Base-by-base conservation (phyloP, 768 basidiomycete species). In the Leucocoprinus sp. region DNA sequence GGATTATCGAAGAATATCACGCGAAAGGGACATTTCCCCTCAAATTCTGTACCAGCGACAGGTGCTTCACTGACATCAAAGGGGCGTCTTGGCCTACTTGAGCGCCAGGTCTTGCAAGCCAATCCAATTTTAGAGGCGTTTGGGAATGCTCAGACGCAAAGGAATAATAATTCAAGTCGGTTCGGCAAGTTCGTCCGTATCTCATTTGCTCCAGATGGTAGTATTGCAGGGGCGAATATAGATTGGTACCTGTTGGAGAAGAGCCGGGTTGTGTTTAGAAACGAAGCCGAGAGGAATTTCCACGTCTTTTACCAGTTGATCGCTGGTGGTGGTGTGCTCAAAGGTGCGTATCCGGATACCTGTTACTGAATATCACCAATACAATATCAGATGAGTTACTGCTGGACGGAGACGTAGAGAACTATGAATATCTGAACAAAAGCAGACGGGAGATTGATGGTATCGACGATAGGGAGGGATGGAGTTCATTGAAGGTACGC, bases 201-300 rank as follows among this genome's bases (percentile, higher is more conserved):
- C 50, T 86, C 84, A 58, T 99, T 99, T 64, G 79, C 89, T 1
- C 82, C 87, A 0, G 82, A 88, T 52, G 93, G 95, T 2, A 91
- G 90, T 53, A 99, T 99, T 47, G 87, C 93, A 0, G 96, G 96
- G 0, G 96, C 96, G 19, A 97, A 93, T 59, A 92, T 98, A 49
- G 93, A 99, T 61, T 98, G 96, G 96, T 99, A 99, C 60, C 70
- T 99, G 23, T 68, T 99, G 46, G 96, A 99, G 70, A 99, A 99
- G 72, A 93, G 91, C 57, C 69, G 96, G 52, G 95, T 99, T 2
- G 90, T 95, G 6, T 79, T 80, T 31, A 70, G 96, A 43, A 89
- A 80, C 51, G 81, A 84, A 48, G 88, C 86, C 0, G 96, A 99
- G 65, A 73, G 96, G 26, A 86, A 79, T 58, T 99, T 98, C 59